phyloP scores from a whole-genome alignment of 768 basidiomycete genomes.

The Chalciporus chontae region DNA sequence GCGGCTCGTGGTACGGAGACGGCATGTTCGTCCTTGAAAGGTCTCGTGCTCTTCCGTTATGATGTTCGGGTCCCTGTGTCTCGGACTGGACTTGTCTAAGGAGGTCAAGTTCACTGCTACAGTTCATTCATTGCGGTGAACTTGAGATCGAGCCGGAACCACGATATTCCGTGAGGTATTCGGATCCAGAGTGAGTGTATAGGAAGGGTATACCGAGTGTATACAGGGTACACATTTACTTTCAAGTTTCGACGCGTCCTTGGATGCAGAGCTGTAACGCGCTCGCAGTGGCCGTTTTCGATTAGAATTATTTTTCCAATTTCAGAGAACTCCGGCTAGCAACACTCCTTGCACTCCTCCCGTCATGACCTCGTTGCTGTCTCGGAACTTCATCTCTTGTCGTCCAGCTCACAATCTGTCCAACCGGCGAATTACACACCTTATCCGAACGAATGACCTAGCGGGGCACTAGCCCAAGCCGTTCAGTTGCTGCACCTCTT shows the following conservation, averaged over 20 bases:
- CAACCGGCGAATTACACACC: not conserved
- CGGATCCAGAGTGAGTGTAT: no score
- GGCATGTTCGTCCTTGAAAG: not conserved
- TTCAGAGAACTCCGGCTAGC: slow-evolving; percentile 28
- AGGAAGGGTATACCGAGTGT: not conserved
- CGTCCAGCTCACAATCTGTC: slow-evolving; percentile 3
- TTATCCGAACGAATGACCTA: slow-evolving; percentile 2
- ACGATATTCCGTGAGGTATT: not conserved
- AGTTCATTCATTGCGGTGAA: not conserved
- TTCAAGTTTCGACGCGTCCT: not conserved
- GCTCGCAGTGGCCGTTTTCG: slow-evolving; percentile 19
- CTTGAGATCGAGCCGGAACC: not conserved
- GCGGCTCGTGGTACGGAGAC: not conserved
- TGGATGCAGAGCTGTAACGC: not conserved
- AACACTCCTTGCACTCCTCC: slow-evolving; percentile 27
- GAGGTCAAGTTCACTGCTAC: not conserved
- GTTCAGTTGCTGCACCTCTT: not conserved
- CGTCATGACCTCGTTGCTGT: slow-evolving; percentile 19
- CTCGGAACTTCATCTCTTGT: slow-evolving; percentile 5
- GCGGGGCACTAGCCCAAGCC: slow-evolving; percentile 1
- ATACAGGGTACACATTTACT: not conserved
- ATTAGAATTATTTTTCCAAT: slow-evolving; percentile 29
- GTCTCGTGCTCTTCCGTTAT: not conserved
- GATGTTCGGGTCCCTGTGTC: not conserved
- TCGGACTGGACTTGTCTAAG: not conserved